These are phyloP conservation scores for Danielozyma ontarioensis DNA, from an alignment of 805 yeast genomes.

Conservation along the genomic window DNA sequence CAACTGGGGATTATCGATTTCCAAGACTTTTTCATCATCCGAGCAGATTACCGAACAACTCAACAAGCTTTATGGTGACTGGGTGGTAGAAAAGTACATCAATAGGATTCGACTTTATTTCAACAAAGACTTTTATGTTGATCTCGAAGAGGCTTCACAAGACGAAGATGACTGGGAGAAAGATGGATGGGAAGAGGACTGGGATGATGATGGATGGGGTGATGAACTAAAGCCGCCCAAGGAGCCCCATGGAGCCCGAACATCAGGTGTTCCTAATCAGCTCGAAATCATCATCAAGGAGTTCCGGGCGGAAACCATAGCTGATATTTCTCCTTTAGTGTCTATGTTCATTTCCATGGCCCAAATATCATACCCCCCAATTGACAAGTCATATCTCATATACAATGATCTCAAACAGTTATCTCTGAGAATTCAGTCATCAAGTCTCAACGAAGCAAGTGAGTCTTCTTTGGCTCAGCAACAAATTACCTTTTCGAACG, in stretches of 20 bases:
- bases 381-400: conserved; percentile 27
- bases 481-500: conserved; percentile 11
- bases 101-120: conserved; percentile 20
- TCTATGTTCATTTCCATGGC: conserved; percentile 28
- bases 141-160: conserved; percentile 3
- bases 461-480: conserved; percentile 16
- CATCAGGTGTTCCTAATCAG: conserved; percentile 19
- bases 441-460: conserved; percentile 11
- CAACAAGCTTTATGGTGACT: conserved; percentile 22
- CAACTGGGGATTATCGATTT: conserved; percentile 22
- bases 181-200: conserved; percentile 32
- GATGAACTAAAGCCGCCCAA: conserved; percentile 1
- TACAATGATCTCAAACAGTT: conserved; percentile 31
- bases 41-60: conserved; percentile 19
- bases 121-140: conserved; percentile 2
- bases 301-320: conserved; percentile 12
- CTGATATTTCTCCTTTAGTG: conserved; percentile 14
- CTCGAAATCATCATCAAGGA: conserved; percentile 18
- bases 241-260: conserved; percentile 4
- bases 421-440: conserved; percentile 6
- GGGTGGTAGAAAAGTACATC: conserved; percentile 29
- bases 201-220: conserved; percentile 11
- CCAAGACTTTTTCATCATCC: conserved; percentile 9
- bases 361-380: conserved; percentile 26
- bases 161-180: conserved; percentile 21